Conservation (phyloP, 2,329 filamentous ascomycete genomes). For the Karstenula rhodostoma region DNA sequence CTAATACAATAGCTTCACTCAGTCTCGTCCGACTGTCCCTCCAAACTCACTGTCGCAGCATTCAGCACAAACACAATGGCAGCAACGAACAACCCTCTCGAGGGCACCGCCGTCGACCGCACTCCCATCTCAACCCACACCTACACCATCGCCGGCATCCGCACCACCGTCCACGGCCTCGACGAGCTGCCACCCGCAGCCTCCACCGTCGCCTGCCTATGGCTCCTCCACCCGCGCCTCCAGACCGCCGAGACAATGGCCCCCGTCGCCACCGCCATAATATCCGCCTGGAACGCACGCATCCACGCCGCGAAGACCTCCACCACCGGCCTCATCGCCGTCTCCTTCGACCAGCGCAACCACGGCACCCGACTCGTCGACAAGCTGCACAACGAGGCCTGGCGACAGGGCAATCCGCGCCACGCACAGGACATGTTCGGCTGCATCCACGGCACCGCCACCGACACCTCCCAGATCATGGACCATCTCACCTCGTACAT, state of each 20-base stretch:
- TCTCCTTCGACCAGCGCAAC: slow-evolving; percentile 91
- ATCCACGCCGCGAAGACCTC: slow-evolving; percentile 38
- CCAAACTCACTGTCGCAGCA: neutral
- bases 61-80: slow-evolving; percentile 31
- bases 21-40: neutral
- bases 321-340: slow-evolving; percentile 74
- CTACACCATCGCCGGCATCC: slow-evolving; percentile 78
- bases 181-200: slow-evolving; percentile 70
- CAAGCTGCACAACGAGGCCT: slow-evolving; percentile 75
- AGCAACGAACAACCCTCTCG: slow-evolving; percentile 47
- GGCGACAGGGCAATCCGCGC: slow-evolving; percentile 77
- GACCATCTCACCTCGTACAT: slow-evolving; percentile 80
- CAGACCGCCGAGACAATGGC: slow-evolving; percentile 77
- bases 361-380: slow-evolving; percentile 79
- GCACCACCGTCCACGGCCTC: slow-evolving; percentile 82
- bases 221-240: slow-evolving; percentile 85
- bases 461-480: slow-evolving; percentile 79
- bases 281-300: slow-evolving; percentile 72
- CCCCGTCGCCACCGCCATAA: slow-evolving; percentile 72
- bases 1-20: neutral
- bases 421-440: slow-evolving; percentile 95
- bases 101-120: slow-evolving; percentile 35
- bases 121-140: slow-evolving; percentile 68
- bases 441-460: slow-evolving; percentile 74
- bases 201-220: slow-evolving; percentile 76